Base-by-base conservation (phyloP, 257 asterid genomes). In the Forsythia viridissima region DNA sequence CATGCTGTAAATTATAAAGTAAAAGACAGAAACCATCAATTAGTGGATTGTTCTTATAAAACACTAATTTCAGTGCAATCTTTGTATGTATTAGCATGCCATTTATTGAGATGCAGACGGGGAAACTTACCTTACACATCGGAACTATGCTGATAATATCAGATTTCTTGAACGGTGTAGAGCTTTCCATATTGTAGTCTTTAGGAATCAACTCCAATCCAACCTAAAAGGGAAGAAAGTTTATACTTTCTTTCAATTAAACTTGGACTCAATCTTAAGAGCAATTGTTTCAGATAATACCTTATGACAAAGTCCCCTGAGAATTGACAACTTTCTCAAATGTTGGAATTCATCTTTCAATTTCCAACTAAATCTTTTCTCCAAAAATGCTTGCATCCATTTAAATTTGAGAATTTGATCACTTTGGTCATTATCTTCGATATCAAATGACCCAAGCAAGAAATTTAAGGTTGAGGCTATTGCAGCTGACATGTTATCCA, bases 301-400 rank as follows among this genome's bases (percentile, higher is more conserved):
- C 99, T 96, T 96, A 39, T 91, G 97, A 79, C 98, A 96, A 77
- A 96, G 95, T 79, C 97, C 99, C 73, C 97, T 94, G 81, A 96
- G 97, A 85, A 96, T 84, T 40, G 99, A 84, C 68, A 91, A 79
- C 88, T 92, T 91, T 83, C 97, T 87, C 89, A 92, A 83, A 80
- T 89, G 90, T 74, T 87, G 89, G 74, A 89, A 82, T 76, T 93
- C 98, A 86, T 90, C 96, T 77, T 87, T 89, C 84, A 93, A 73
- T 67, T 65, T 86, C 97, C 98, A 96, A 77, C 94, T 91, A 83
- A 87, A 96, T 84, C 96, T 89, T 85, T 88, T 90, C 51, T 73
- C 87, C 79, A 93, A 84, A 87, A 88, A 86, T 76, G 84, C 80
- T 81, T 87, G 78, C 81, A 94, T 77, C 97, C 98, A 96, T 83